These are phyloP conservation scores for Claviceps capensis DNA, from an alignment of 2,329 filamentous ascomycete genomes.

Conservation along the genomic window DNA sequence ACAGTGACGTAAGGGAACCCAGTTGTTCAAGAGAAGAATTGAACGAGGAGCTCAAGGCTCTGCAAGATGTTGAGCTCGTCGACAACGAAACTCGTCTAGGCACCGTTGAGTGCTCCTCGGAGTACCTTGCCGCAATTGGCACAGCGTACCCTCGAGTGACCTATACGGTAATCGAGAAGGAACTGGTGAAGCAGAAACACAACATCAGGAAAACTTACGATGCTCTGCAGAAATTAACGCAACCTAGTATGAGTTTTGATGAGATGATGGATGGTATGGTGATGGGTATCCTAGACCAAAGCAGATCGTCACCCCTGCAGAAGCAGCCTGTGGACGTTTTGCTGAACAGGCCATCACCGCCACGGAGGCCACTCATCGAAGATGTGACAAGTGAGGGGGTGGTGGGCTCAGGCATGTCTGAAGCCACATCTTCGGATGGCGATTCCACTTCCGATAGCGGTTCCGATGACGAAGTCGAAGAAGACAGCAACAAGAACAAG, in stretches of 20 bases:
- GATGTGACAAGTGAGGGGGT: constrained; percentile 6
- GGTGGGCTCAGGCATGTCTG: constrained; percentile 5
- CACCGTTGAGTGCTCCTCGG: constrained; percentile 12
- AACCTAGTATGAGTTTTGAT: constrained; percentile 19
- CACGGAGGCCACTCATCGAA: constrained; percentile 16
- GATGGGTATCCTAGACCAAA: constrained; percentile 6
- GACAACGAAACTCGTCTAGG: not conserved
- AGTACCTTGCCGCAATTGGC: constrained; percentile 23
- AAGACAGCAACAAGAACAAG: not conserved
- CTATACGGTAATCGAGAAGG: constrained; percentile 20
- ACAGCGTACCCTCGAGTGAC: constrained; percentile 30
- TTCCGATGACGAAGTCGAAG: not conserved
- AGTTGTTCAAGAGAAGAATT: not conserved
- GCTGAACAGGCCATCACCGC: not conserved
- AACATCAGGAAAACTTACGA: constrained; percentile 26
- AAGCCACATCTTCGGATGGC: constrained; percentile 5
- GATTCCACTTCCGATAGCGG: not conserved
- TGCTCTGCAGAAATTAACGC: constrained; percentile 18
- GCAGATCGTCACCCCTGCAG: not conserved
- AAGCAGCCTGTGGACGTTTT: not conserved
- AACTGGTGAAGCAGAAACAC: constrained; percentile 19
- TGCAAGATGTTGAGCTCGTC: not conserved
- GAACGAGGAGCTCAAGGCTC: not conserved
- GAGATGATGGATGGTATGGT: constrained; percentile 19
- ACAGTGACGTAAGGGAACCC: constrained; percentile 7